Evolutionary conservation across 176 grass and related monocot species (phyloP).

Genomic region (Urochloa ruziziensis): DNA sequence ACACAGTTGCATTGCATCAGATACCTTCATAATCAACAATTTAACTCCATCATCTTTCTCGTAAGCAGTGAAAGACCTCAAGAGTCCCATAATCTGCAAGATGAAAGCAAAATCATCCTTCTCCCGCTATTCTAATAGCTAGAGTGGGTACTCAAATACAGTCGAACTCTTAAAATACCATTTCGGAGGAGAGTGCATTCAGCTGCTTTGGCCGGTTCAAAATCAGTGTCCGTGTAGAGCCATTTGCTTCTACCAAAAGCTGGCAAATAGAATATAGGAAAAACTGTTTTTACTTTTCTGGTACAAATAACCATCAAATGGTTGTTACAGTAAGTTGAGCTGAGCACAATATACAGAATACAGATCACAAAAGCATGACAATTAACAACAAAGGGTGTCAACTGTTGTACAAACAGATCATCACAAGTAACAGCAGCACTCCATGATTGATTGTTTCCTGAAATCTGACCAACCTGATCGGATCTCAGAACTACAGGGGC

Average conservation of each 20-base stretch:
- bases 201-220: slow-evolving; percentile 87
- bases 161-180: slow-evolving; percentile 42
- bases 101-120: not conserved
- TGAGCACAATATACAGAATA: not conserved
- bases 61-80: slow-evolving; percentile 63
- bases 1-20: not conserved
- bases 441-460: not conserved
- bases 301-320: not conserved
- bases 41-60: slow-evolving; percentile 68
- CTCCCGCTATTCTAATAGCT: not conserved
- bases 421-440: not conserved
- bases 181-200: slow-evolving; percentile 74
- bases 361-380: not conserved
- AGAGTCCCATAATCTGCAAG: slow-evolving; percentile 65
- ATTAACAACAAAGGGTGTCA: not conserved
- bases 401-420: not conserved
- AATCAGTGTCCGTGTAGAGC: slow-evolving; percentile 66
- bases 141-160: not conserved
- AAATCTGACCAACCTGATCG: not conserved
- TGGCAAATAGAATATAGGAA: slow-evolving; percentile 19
- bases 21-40: slow-evolving; percentile 85
- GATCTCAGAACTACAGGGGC: not conserved
- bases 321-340: not conserved
- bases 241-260: slow-evolving; percentile 83
- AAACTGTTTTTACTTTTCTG: not conserved